These are phyloP conservation scores for Aphanomyces stellatus DNA, from an alignment of 352 stramenopile species.

Conservation along the genomic window DNA sequence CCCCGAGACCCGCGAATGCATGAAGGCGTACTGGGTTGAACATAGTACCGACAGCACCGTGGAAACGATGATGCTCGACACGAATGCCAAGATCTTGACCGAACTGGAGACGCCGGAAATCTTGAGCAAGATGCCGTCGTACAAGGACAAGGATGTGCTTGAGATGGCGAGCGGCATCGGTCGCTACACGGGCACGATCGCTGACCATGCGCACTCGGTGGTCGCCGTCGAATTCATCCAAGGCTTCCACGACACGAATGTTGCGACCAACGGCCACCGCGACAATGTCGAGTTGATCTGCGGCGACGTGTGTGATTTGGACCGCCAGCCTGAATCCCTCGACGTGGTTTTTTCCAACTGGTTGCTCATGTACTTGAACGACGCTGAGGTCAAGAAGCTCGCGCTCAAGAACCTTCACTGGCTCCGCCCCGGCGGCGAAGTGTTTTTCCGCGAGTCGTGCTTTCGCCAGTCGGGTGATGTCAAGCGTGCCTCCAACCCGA, in stretches of 20 bases:
- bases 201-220: constrained; percentile 36
- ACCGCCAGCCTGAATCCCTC: constrained; percentile 43
- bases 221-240: constrained; percentile 72
- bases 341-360: constrained; percentile 71
- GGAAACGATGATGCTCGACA: constrained; percentile 81
- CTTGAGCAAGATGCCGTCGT: constrained; percentile 49
- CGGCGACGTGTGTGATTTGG: constrained; percentile 55
- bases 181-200: constrained; percentile 54
- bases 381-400: constrained; percentile 46
- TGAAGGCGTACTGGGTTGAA: constrained; percentile 78
- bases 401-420: constrained; percentile 51
- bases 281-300: constrained; percentile 57
- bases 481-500: constrained; percentile 54
- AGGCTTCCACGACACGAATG: constrained; percentile 64
- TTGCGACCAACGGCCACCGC: constrained; percentile 35
- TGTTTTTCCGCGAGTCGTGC: constrained; percentile 66
- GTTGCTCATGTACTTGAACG: constrained; percentile 65
- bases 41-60: constrained; percentile 54
- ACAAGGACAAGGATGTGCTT: constrained; percentile 53
- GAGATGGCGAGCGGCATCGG: constrained; percentile 58
- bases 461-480: constrained; percentile 55
- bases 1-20: constrained; percentile 49
- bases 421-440: constrained; percentile 47
- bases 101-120: constrained; percentile 74
- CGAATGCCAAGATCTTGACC: constrained; percentile 62